These are phyloP conservation scores for Vachellia collinsii DNA, from an alignment of 306 rosid genomes.

Conservation along the genomic window DNA sequence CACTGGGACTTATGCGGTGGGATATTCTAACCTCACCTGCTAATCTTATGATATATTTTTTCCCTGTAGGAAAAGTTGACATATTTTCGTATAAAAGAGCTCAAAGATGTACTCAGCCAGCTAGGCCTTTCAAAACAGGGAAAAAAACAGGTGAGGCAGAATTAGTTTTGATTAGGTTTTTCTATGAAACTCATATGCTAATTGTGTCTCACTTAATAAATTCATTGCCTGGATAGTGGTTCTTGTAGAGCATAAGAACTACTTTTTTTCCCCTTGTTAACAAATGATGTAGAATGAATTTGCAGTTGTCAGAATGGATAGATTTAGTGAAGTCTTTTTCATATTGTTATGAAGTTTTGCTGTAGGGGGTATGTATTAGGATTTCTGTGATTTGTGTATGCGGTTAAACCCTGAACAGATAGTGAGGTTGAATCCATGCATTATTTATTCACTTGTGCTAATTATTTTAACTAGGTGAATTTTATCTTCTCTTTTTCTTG, in stretches of 20 bases:
- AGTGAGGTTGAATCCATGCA: slow-evolving; percentile 11
- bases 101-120: slow-evolving; percentile 86
- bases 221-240: slow-evolving; percentile 17
- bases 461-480: neutral
- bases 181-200: slow-evolving; percentile 10
- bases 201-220: neutral
- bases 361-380: neutral
- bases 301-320: slow-evolving; percentile 21
- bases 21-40: slow-evolving; percentile 14
- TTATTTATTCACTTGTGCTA: neutral
- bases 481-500: slow-evolving; percentile 22
- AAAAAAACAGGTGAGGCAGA: slow-evolving; percentile 85
- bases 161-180: slow-evolving; percentile 23
- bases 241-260: neutral
- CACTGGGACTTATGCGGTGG: neutral
- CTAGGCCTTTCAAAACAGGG: slow-evolving; percentile 97
- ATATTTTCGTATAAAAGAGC: slow-evolving; percentile 88
- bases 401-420: neutral
- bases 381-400: neutral
- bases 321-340: slow-evolving; percentile 19
- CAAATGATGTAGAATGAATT: slow-evolving; percentile 7
- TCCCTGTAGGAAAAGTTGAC: slow-evolving; percentile 72
- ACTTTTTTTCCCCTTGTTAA: neutral
- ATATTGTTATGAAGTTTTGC: slow-evolving; percentile 10
- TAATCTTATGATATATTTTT: slow-evolving; percentile 17